Percentiles rank a stretch among this genome's conserved stretches.
Evolutionary conservation across 1,284 basidiomycete genomes (phyloP).

Genomic region (Clitocybe nebularis): DNA sequence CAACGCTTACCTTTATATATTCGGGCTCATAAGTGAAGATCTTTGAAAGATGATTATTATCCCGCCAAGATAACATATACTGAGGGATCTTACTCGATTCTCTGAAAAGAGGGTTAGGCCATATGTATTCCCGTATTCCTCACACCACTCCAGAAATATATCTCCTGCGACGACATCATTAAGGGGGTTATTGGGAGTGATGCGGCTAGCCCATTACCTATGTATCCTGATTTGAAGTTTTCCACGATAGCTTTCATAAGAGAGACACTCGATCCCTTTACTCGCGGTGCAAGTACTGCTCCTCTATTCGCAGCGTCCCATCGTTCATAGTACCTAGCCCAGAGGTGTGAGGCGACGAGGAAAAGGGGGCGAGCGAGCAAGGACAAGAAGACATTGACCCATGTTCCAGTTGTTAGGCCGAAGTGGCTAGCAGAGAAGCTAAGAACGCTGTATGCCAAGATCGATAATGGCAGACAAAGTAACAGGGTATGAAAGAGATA

Average conservation of each 20-base stretch:
- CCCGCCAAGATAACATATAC: not conserved
- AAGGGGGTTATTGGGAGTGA: too few relatives aligned
- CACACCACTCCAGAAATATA: constrained; percentile 21
- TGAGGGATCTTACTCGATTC: constrained; percentile 21
- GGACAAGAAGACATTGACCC: constrained; percentile 15
- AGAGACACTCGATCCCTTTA: constrained; percentile 20
- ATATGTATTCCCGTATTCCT: constrained; percentile 24
- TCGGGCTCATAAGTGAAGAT: constrained; percentile 39
- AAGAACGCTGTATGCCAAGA: not conserved
- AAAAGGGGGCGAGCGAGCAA: constrained; percentile 17
- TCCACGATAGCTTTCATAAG: constrained; percentile 15
- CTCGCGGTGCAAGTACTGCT: constrained; percentile 25
- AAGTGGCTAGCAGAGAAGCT: not conserved
- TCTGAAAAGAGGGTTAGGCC: constrained; percentile 25
- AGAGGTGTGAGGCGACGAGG: constrained; percentile 17
- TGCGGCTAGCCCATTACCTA: constrained; percentile 22
- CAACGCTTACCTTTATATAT: constrained; percentile 29
- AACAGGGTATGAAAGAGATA: not conserved
- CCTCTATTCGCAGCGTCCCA: constrained; percentile 24
- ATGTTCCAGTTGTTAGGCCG: constrained; percentile 11
- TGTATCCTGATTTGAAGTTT: constrained; percentile 24
- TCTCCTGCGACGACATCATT: constrained; percentile 20
- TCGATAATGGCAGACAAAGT: not conserved
- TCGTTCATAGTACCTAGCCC: constrained; percentile 16
- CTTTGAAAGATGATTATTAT: constrained; percentile 18